phyloP scores from a whole-genome alignment of 2,329 filamentous ascomycete genomes.

The Talaromyces sp. region DNA sequence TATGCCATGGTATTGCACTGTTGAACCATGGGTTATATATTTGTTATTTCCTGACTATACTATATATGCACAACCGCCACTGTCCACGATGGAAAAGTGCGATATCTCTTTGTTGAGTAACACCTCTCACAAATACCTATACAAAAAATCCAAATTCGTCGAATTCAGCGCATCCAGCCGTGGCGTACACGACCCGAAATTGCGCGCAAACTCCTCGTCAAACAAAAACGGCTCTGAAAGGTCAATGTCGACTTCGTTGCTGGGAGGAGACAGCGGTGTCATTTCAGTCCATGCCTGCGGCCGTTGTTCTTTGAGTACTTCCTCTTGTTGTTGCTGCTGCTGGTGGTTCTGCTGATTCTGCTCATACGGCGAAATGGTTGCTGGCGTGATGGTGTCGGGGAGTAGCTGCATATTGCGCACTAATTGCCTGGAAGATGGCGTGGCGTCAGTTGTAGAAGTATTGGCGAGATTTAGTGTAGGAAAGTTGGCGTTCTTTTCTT shows the following conservation, averaged over 20 bases:
- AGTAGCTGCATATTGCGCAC: not conserved
- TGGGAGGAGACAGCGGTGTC: constrained; percentile 6
- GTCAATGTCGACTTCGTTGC: constrained; percentile 16
- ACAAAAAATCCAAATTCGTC: constrained; percentile 27
- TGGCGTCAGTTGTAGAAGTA: not conserved
- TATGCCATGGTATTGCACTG: not conserved
- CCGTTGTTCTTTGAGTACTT: constrained; percentile 1
- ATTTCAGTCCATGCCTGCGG: constrained; percentile 4
- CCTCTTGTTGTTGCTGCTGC: not conserved
- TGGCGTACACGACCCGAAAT: constrained; percentile 22
- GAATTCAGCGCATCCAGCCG: constrained; percentile 25
- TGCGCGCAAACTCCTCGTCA: constrained; percentile 23
- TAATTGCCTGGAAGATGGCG: not conserved
- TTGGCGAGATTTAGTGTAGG: not conserved
- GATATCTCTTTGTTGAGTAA: not conserved
- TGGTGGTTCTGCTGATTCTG: not conserved
- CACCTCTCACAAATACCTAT: constrained; percentile 21
- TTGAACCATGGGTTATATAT: not conserved
- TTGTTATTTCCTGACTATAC: not conserved
- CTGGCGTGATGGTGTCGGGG: constrained; percentile 1
- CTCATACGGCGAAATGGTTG: not conserved
- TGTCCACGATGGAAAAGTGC: not conserved
- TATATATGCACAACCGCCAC: not conserved
- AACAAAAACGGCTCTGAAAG: constrained; percentile 27
- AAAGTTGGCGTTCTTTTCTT: constrained; percentile 9